Base-by-base conservation (phyloP, 768 basidiomycete genomes). In the Psilocybe azurescens region DNA sequence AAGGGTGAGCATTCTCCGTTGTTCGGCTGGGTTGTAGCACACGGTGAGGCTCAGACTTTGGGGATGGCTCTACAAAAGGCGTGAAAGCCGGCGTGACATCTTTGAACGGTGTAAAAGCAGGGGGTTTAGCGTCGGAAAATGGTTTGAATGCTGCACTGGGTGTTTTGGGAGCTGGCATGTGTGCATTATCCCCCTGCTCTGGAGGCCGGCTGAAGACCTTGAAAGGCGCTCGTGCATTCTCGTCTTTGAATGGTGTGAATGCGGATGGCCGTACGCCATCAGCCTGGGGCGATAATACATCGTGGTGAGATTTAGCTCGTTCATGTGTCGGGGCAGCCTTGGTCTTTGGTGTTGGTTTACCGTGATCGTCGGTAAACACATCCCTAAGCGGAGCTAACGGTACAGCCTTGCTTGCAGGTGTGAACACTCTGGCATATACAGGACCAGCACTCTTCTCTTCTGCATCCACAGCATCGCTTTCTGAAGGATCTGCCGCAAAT, bases 151-250 rank as follows among this genome's bases (percentile, higher is more conserved):
- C 69, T 39, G 70, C 62, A 47, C 61, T 70, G 11, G 75, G 74
- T 6, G 79, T 79, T 64, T 86, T 85, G 28, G 83, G 81, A 18
- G 83, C 80, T 61, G 82, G 82, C 5, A 74, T 73, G 63, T 76
- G 75, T 18, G 58, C 61, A 44, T 59, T 63, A 60, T 83, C 81
- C 28, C 73, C 70, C 50, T 81, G 78, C 46, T 81, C 79, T 0
- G 87, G 87, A n/a, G 89, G 91, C 14, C 89, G 84, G 60, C 86
- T 90, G 73, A 93, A 93, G 18, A 93, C 91, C 64, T 89, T 79
- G 80, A 80, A 85, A 3, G 85, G 82, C 7, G 83, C 81, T 56
- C 75, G 74, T n/a, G 73, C 74, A 62, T 76, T 79, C 58, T 82
- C 79, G 41, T 81, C 81, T 29, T 76, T 72, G 60, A 79, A 78